Percentiles rank a stretch among this genome's conserved stretches.
These are phyloP conservation scores for Neofusicoccum umdonicola DNA, from an alignment of 2,329 filamentous ascomycete genomes.

Conservation along the genomic window DNA sequence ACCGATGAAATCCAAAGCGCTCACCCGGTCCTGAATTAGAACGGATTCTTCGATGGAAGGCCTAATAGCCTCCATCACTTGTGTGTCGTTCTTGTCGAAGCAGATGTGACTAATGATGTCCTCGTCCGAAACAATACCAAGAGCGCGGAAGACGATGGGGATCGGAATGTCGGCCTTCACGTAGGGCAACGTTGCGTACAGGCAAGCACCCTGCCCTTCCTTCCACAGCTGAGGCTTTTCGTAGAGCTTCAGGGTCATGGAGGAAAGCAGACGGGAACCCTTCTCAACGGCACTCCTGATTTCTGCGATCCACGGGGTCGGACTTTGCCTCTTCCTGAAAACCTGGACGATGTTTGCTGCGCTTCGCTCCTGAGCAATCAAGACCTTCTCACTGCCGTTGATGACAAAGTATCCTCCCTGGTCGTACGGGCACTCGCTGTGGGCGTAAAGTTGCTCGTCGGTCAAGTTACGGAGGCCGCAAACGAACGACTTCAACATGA, in stretches of 20 bases:
- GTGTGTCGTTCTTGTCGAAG: slow-evolving; percentile 90
- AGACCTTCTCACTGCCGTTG: slow-evolving; percentile 96
- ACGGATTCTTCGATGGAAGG: slow-evolving; percentile 97
- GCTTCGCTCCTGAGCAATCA: slow-evolving; percentile 96
- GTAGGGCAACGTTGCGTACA: slow-evolving; percentile 88
- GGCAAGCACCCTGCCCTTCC: slow-evolving; percentile 79
- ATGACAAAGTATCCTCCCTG: slow-evolving; percentile 99
- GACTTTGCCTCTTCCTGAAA: slow-evolving; percentile 96
- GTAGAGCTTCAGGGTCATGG: slow-evolving; percentile 85
- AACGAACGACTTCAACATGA: slow-evolving; percentile 97
- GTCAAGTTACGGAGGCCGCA: slow-evolving; percentile 82
- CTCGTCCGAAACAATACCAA: slow-evolving; percentile 94
- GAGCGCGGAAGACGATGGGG: slow-evolving; percentile 89
- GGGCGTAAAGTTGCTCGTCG: slow-evolving; percentile 81
- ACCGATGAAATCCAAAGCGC: slow-evolving; percentile 91
- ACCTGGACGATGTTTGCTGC: slow-evolving; percentile 99
- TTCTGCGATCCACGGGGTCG: slow-evolving; percentile 90
- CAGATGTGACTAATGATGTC: slow-evolving; percentile 98
- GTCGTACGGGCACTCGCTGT: slow-evolving; percentile 97
- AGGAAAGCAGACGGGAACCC: slow-evolving; percentile 90
- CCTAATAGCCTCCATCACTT: slow-evolving; percentile 96
- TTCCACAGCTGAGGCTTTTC: slow-evolving; percentile 79
- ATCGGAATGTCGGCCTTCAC: slow-evolving; percentile 93
- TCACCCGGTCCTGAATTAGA: slow-evolving; percentile 91
- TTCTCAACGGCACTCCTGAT: slow-evolving; percentile 96